Conservation (phyloP, 176 grass and related monocot genomes). For the Eleusine indica region DNA sequence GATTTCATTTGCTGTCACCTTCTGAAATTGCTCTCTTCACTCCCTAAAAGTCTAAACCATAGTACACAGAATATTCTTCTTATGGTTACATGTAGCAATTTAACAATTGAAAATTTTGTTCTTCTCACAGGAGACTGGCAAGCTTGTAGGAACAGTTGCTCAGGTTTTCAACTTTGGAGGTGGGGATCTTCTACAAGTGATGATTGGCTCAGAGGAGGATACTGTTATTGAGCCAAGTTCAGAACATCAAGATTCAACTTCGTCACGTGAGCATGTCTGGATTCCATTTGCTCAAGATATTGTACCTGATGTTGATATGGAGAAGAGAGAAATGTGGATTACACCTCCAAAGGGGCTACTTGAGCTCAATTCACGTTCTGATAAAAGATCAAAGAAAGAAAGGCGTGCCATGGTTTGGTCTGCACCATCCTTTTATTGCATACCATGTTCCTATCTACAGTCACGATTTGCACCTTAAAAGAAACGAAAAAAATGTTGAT, state of each 20-base stretch:
- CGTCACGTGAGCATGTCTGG: constrained; percentile 62
- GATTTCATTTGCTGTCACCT: neutral
- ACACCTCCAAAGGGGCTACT: constrained; percentile 94
- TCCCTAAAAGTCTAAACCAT: neutral
- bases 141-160: constrained; percentile 69
- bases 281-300: constrained; percentile 94
- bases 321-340: constrained; percentile 80
- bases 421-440: constrained; percentile 53
- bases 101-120: constrained; percentile 6
- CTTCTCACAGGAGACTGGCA: constrained; percentile 67
- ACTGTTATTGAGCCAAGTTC: constrained; percentile 25
- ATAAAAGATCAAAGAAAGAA: constrained; percentile 85
- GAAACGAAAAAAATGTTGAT: constrained; percentile 7
- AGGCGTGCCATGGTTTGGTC: constrained; percentile 90
- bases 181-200: constrained; percentile 82
- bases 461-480: constrained; percentile 24
- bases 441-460: constrained; percentile 4
- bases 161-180: constrained; percentile 79
- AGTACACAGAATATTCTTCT: neutral
- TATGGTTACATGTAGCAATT: neutral
- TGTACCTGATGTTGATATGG: constrained; percentile 85
- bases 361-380: constrained; percentile 80
- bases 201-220: constrained; percentile 37
- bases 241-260: constrained; percentile 44
- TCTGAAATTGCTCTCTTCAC: neutral